Evolutionary conservation across 75 land plant species (phyloP).

Genomic region (Larix kaempferi): DNA sequence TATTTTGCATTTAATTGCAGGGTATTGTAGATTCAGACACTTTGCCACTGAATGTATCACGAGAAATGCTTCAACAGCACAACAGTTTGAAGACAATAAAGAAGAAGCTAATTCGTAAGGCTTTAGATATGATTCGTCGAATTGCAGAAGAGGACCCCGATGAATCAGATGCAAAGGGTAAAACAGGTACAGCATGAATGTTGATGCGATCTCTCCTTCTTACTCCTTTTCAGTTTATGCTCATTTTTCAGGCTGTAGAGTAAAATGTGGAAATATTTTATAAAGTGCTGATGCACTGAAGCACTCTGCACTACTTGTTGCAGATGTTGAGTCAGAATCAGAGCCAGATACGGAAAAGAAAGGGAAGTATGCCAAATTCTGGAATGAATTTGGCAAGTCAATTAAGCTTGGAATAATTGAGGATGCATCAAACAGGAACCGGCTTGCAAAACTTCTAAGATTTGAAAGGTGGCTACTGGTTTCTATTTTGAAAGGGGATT

Average conservation of each 20-base stretch:
- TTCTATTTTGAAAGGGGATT: neutral
- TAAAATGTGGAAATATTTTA: conserved; percentile 6
- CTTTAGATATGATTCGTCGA: conserved; percentile 91
- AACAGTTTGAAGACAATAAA: conserved; percentile 93
- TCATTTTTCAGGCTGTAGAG: neutral
- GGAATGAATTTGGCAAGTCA: conserved; percentile 98
- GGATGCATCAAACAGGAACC: conserved; percentile 91
- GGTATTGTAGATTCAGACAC: conserved; percentile 99
- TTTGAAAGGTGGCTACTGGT: conserved; percentile 64
- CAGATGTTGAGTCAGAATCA: conserved; percentile 40
- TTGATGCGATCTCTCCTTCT: neutral
- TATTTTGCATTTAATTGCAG: conserved; percentile 29
- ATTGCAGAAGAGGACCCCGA: conserved; percentile 94
- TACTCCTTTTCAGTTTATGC: neutral
- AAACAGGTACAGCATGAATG: conserved; percentile 40
- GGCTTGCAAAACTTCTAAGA: conserved; percentile 93
- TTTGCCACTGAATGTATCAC: conserved; percentile 91
- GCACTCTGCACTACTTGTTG: neutral
- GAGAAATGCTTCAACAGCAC: conserved; percentile 99
- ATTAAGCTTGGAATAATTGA: conserved; percentile 97
- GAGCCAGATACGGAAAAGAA: conserved; percentile 72
- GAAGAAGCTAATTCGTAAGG: conserved; percentile 95
- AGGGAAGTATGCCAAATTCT: conserved; percentile 90
- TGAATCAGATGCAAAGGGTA: conserved; percentile 61
- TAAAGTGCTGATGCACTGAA: neutral